Conservation (phyloP, 2,329 filamentous ascomycete genomes). For the Neonectria neomacrospora region DNA sequence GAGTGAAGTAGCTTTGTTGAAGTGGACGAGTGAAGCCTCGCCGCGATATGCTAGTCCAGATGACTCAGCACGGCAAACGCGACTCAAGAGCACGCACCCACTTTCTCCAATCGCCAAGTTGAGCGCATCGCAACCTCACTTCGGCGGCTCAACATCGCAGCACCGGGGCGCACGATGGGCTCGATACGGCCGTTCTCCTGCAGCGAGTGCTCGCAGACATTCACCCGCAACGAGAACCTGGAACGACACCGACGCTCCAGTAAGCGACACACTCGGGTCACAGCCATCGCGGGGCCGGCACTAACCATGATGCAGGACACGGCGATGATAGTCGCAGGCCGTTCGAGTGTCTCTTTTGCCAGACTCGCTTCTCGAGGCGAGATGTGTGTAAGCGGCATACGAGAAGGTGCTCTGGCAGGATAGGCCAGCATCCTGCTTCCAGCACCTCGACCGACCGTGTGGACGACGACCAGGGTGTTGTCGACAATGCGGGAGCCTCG, state of each 20-base stretch:
- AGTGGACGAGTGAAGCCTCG: too few relatives aligned
- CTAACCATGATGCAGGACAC: conserved; percentile 28
- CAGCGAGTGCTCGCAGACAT: conserved; percentile 4
- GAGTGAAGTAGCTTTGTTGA: too few relatives aligned
- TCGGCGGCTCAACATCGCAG: not conserved
- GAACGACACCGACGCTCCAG: conserved; percentile 38
- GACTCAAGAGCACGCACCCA: conserved; percentile 1
- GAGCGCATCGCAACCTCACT: not conserved
- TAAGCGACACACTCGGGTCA: conserved; percentile 8
- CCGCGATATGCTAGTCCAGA: not conserved
- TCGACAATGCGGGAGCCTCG: not conserved
- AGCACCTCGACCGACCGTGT: not conserved
- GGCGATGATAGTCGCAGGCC: conserved; percentile 32
- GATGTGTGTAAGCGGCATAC: conserved; percentile 37
- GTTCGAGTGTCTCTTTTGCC: conserved; percentile 34
- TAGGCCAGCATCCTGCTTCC: not conserved
- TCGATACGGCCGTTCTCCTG: conserved; percentile 8
- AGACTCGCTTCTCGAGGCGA: conserved; percentile 31
- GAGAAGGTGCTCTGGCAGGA: conserved; percentile 26
- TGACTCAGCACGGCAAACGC: not conserved
- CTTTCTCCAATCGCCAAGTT: not conserved
- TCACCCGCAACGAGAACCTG: conserved; percentile 33
- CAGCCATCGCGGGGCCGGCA: not conserved
- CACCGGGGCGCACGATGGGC: not conserved
- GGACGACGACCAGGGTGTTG: not conserved